Conservation (phyloP, 495 filamentous ascomycete genomes). For the Lasiosphaeria hispida region DNA sequence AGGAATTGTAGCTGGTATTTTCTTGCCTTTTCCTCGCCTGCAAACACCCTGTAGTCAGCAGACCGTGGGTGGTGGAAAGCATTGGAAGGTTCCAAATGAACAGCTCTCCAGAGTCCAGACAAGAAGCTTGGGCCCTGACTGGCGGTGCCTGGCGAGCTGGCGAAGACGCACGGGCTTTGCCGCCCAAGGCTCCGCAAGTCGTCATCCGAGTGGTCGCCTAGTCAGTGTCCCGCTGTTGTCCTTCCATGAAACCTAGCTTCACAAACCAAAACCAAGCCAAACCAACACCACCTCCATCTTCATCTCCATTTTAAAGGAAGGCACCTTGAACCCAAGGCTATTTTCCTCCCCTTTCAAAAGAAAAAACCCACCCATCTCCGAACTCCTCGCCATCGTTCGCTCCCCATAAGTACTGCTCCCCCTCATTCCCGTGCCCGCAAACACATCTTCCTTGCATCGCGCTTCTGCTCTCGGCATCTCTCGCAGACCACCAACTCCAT, state of each 20-base stretch:
- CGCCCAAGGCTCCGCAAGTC: slow-evolving; percentile 36
- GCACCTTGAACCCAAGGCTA: slow-evolving; percentile 2
- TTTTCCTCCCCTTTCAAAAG: slow-evolving; percentile 8
- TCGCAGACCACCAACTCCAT: slow-evolving; percentile 17
- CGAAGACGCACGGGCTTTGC: slow-evolving; percentile 33
- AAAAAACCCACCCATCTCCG: slow-evolving; percentile 1
- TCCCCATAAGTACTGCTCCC: neutral
- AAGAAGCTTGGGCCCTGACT: slow-evolving; percentile 20
- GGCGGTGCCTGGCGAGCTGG: slow-evolving; percentile 12
- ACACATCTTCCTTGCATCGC: slow-evolving; percentile 1
- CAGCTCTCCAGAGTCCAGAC: neutral
- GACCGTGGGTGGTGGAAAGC: slow-evolving; percentile 16
- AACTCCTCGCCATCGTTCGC: neutral
- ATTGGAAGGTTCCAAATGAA: slow-evolving; percentile 22
- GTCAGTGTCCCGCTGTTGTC: slow-evolving; percentile 20
- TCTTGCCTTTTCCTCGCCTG: neutral
- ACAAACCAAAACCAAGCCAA: neutral
- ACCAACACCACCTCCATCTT: slow-evolving; percentile 8
- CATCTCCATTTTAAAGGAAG: slow-evolving; percentile 8
- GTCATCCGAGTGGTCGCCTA: slow-evolving; percentile 41
- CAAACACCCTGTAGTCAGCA: slow-evolving; percentile 6
- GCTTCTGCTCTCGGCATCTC: neutral
- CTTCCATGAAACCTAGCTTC: slow-evolving; percentile 21
- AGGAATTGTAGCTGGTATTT: neutral
- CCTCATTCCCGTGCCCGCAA: slow-evolving; percentile 4